Percentiles rank a stretch among this genome's conserved stretches.
These are phyloP conservation scores for Raphanus sativus DNA, from an alignment of 345 rosid species.

Conservation along the genomic window DNA sequence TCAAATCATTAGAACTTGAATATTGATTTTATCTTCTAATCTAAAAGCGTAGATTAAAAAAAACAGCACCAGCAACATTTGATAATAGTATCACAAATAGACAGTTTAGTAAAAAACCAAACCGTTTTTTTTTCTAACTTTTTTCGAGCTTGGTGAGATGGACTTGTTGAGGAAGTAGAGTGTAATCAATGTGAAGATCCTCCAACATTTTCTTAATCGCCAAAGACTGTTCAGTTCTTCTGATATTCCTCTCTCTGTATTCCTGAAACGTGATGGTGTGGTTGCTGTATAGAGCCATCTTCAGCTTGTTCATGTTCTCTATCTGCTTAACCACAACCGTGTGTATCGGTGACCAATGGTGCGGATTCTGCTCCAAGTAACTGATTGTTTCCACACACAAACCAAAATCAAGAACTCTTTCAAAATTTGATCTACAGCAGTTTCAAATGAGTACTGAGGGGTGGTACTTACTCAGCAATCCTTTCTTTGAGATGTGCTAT, in stretches of 20 bases:
- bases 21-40: slow-evolving; percentile 1
- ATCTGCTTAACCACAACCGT: slow-evolving; percentile 61
- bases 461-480: slow-evolving; percentile 50
- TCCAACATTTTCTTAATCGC: slow-evolving; percentile 61
- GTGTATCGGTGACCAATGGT: slow-evolving; percentile 59
- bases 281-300: slow-evolving; percentile 54
- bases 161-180: slow-evolving; percentile 67
- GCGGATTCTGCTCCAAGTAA: slow-evolving; percentile 65
- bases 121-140: not conserved
- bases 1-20: not conserved
- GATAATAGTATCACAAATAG: slow-evolving; percentile 1
- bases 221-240: slow-evolving; percentile 61
- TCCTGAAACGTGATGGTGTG: slow-evolving; percentile 78
- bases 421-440: not conserved
- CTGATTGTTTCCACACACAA: slow-evolving; percentile 34
- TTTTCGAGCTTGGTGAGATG: slow-evolving; percentile 34
- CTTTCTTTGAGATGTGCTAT: slow-evolving; percentile 52
- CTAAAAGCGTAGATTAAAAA: not conserved
- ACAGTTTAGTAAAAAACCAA: slow-evolving; percentile 5
- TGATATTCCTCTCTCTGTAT: slow-evolving; percentile 47
- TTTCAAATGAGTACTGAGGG: not conserved
- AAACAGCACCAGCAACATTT: slow-evolving; percentile 3
- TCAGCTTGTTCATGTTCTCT: slow-evolving; percentile 70
- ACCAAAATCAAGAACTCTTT: not conserved
- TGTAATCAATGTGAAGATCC: slow-evolving; percentile 54